Evolutionary conservation across 805 yeast species (phyloP), one percentile per base, ranked within the genome.

Genomic region (Jamesozyma spencerorum): DNA sequence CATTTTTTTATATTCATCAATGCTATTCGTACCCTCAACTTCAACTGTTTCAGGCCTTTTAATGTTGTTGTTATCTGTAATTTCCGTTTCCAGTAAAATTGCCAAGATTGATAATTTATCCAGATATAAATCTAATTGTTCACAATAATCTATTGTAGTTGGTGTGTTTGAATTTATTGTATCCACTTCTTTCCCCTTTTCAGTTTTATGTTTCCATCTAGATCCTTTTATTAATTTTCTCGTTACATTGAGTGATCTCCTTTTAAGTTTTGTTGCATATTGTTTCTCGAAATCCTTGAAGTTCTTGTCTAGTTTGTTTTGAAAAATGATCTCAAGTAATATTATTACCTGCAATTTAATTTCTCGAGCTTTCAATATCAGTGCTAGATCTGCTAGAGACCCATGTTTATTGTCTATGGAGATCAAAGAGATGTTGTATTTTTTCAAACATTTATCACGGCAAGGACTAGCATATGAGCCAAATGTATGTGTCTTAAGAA

Each of bases 81-180:
- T 18, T n/a, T 64, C 48, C 12, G 55, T 62, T 1, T 65, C 65
- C 17, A 67, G 43, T 15, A 77, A 51, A 5, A 74, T 64, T 47
- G 77, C 81, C 66, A 77, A 66, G 27, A 77, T 67, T 20, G 72
- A 69, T 47, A 77, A 58, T 44, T 75, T 70, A 51, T 76, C 82
- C 2, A 75, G 51, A 26, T 71, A 63, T 5, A 71, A 52, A 43
- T 71, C 73, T 34, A 76, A 50, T 12, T 52, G 47, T 31, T 60
- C 65, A 34, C 58, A 58, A 34, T 43, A 57, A 29, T 56, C 55
- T 15, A 55, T 37, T 10, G 37, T 22, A 2, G 34, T 15, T 10
- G 18, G 6, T 29, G 10, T 6, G 3, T 6, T 22, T 22, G 36
- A 11, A 13, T 17, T 18, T 11, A 15, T 18, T 31, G 17, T 6